These are phyloP conservation scores for Sugiyamaella americana DNA, from an alignment of 805 yeast genomes.

Conservation along the genomic window DNA sequence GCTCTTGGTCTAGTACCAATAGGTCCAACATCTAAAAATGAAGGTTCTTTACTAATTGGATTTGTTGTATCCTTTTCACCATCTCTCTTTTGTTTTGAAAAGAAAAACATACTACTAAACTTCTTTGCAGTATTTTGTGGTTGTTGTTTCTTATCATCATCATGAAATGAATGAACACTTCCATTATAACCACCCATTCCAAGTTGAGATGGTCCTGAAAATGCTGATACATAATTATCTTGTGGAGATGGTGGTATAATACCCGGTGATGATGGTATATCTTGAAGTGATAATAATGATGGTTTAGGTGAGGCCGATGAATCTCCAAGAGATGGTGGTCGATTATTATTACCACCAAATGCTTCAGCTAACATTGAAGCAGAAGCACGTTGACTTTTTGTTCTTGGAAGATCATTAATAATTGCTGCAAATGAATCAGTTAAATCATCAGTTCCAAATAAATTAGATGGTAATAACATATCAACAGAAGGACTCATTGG, in stretches of 20 bases:
- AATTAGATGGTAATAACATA: conserved; percentile 34
- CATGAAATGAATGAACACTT: conserved; percentile 5
- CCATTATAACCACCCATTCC: conserved; percentile 1
- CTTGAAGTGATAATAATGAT: conserved; percentile 14
- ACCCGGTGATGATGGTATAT: conserved; percentile 7
- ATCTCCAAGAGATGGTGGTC: conserved; percentile 12
- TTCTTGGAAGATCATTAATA: conserved; percentile 12
- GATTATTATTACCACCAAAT: conserved; percentile 5
- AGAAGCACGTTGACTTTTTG: conserved; percentile 12
- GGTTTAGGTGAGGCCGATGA: conserved; percentile 16
- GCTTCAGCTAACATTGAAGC: conserved; percentile 14
- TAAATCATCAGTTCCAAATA: conserved; percentile 27
- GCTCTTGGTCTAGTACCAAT: conserved; percentile 19
- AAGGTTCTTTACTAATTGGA: background rate
- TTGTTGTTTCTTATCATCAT: background rate
- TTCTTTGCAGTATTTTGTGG: conserved; percentile 3
- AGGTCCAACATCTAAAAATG: conserved; percentile 10
- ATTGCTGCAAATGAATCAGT: conserved; percentile 20
- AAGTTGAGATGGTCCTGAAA: background rate
- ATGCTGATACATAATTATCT: conserved; percentile 7
- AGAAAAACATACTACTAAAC: conserved; percentile 18
- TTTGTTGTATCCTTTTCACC: background rate
- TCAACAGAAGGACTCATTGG: conserved; percentile 34
- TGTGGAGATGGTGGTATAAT: conserved; percentile 14
- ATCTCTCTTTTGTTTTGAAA: conserved; percentile 1